Conservation (phyloP, 2,329 filamentous ascomycete species). For the Sclerotinia nivalis region DNA sequence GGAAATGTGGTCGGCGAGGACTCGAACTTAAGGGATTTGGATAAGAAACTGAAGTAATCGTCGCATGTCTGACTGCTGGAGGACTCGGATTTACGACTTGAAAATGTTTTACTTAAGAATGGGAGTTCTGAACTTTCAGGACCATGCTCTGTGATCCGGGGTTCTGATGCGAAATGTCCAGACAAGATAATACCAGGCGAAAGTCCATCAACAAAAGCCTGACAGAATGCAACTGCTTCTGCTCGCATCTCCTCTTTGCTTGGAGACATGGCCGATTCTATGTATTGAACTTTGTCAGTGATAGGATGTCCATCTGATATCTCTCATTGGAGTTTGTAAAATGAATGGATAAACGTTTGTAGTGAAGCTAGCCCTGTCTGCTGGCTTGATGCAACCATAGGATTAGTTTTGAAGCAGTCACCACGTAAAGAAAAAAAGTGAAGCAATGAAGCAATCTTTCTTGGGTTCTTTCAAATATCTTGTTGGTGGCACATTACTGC, state of each 20-base stretch:
- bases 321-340: not conserved
- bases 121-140: slow-evolving; percentile 42
- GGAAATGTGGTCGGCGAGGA: slow-evolving; percentile 21
- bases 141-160: slow-evolving; percentile 46
- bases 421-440: not conserved
- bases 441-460: not conserved
- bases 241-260: not conserved
- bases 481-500: not conserved
- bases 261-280: not conserved
- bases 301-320: not conserved
- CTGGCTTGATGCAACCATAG: not conserved
- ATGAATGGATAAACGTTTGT: not conserved
- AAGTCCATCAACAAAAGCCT: slow-evolving; percentile 6
- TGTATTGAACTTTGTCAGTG: not conserved
- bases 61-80: slow-evolving; percentile 39
- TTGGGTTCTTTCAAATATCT: not conserved
- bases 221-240: slow-evolving; percentile 22
- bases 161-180: slow-evolving; percentile 20
- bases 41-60: slow-evolving; percentile 44
- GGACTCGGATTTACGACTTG: slow-evolving; percentile 20
- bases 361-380: not conserved
- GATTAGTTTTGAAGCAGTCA: not conserved
- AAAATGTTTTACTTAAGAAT: slow-evolving; percentile 45
- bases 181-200: slow-evolving; percentile 18
- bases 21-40: slow-evolving; percentile 35